A percentile compares a stretch with the other conserved stretches of the same genome.
These are phyloP conservation scores for Irpex sp. DNA, from an alignment of 1,284 basidiomycete species.

Conservation along the genomic window DNA sequence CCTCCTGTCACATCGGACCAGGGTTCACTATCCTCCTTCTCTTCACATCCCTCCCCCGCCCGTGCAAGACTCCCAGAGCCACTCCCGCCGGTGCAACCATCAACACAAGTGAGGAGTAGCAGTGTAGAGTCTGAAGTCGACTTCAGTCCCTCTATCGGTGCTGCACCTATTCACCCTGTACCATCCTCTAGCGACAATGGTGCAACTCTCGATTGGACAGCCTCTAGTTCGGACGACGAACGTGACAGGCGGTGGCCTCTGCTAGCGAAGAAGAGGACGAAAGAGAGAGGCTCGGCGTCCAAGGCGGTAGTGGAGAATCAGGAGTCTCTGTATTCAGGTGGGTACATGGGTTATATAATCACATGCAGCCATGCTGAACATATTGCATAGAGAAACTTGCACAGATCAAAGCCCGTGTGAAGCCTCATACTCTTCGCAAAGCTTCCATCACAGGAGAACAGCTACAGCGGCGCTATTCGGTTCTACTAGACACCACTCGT, in stretches of 20 bases:
- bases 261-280: conserved; percentile 55
- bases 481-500: conserved; percentile 37
- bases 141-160: conserved; percentile 64
- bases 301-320: conserved; percentile 36
- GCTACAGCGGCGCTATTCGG: conserved; percentile 55
- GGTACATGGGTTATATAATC: background rate
- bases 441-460: conserved; percentile 67
- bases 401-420: conserved; percentile 46
- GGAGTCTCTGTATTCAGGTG: conserved; percentile 26
- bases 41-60: conserved; percentile 33
- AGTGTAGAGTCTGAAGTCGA: conserved; percentile 52
- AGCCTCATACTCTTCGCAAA: conserved; percentile 54
- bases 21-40: conserved; percentile 30
- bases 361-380: background rate
- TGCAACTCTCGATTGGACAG: conserved; percentile 66
- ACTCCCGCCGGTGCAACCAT: conserved; percentile 13
- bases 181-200: conserved; percentile 66
- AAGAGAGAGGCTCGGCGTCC: conserved; percentile 45
- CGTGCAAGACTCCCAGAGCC: conserved; percentile 17
- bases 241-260: conserved; percentile 62
- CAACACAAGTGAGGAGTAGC: conserved; percentile 7
- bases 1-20: conserved; percentile 21
- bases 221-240: conserved; percentile 48
- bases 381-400: conserved; percentile 48
- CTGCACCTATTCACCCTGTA: conserved; percentile 45